Percentiles rank a stretch among this genome's conserved stretches.
Evolutionary conservation across 2,329 filamentous ascomycete genomes (phyloP).

Genomic region (Trichophyton benhamiae): DNA sequence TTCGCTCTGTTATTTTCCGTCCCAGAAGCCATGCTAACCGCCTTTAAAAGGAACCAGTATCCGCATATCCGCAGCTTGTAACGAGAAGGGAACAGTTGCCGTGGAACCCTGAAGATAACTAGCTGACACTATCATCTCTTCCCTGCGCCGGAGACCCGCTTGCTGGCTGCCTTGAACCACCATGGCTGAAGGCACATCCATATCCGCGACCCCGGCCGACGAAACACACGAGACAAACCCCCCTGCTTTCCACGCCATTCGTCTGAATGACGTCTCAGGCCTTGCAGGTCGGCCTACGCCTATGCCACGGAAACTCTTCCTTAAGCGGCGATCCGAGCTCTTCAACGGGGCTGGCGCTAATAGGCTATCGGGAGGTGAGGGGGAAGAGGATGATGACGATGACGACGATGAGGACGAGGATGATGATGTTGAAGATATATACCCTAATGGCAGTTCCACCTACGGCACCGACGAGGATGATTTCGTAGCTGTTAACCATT

Average conservation of each 20-base stretch:
- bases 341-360: not conserved
- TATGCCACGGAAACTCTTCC: not conserved
- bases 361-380: not conserved
- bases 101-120: not conserved
- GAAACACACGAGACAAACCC: not conserved
- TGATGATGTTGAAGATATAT: constrained; percentile 16
- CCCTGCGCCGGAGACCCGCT: not conserved
- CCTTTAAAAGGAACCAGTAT: not conserved
- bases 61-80: not conserved
- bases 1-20: not conserved
- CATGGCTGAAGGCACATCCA: constrained; percentile 4
- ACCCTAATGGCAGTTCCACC: constrained; percentile 15
- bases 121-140: not conserved
- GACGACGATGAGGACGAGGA: constrained; percentile 7
- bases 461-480: constrained; percentile 28
- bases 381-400: not conserved
- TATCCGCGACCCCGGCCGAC: constrained; percentile 1
- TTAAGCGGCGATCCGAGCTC: not conserved
- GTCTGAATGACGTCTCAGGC: not conserved
- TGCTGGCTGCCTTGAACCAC: no score
- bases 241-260: not conserved
- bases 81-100: not conserved
- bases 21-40: not conserved
- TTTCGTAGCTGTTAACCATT: constrained; percentile 32
- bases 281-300: not conserved